Conservation (phyloP, 768 basidiomycete genomes). For the Pleurotus citrinopileatus region DNA sequence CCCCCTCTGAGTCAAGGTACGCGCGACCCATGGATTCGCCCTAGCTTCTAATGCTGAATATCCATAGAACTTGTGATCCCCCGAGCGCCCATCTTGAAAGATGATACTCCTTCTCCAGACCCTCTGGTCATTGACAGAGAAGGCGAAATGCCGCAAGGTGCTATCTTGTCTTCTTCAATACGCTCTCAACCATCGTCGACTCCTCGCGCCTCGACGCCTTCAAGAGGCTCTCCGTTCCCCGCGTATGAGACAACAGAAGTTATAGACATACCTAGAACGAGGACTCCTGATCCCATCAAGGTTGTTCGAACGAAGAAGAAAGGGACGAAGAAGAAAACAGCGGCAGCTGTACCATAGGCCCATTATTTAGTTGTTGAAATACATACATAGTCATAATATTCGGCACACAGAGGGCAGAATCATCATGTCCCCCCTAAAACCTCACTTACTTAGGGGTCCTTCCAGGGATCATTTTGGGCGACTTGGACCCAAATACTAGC, state of each 20-base stretch:
- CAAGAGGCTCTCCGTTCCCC: constrained; percentile 40
- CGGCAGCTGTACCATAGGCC: too few relatives aligned
- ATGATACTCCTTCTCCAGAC: constrained; percentile 36
- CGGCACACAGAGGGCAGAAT: too few relatives aligned
- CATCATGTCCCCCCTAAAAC: too few relatives aligned
- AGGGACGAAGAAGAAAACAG: constrained; percentile 56
- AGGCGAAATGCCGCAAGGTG: constrained; percentile 85
- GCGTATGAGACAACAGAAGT: constrained; percentile 53
- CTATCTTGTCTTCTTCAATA: constrained; percentile 11
- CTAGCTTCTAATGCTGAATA: background rate
- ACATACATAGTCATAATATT: too few relatives aligned
- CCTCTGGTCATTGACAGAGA: constrained; percentile 67
- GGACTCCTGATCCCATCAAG: constrained; percentile 69
- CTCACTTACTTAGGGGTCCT: too few relatives aligned
- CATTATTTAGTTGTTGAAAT: too few relatives aligned
- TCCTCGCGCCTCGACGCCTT: constrained; percentile 25
- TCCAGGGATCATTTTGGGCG: too few relatives aligned
- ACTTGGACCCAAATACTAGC: too few relatives aligned
- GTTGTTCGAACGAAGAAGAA: constrained; percentile 73
- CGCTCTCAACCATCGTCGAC: constrained; percentile 13
- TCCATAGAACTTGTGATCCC: constrained; percentile 15
- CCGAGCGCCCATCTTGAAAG: constrained; percentile 43
- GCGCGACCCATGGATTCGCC: constrained; percentile 7
- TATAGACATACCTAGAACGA: constrained; percentile 34
- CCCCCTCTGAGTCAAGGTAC: constrained; percentile 41